phyloP scores from a whole-genome alignment of 192 early-diverging fungal genomes.

The Coemansia interrupta region DNA sequence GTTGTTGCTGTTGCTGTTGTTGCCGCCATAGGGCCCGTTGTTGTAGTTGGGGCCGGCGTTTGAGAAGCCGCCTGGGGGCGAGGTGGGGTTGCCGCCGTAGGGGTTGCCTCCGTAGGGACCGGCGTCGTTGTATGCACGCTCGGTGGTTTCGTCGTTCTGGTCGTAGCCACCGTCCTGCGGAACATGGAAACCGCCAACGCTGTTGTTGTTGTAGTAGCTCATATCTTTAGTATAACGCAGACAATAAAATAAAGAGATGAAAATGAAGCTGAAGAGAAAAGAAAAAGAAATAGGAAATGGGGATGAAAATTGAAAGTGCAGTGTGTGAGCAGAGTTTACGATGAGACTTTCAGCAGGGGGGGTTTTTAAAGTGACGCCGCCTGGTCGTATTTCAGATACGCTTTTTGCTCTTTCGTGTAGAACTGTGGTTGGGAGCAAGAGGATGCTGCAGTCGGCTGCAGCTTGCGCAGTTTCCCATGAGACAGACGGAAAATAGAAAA shows the following conservation, averaged over 20 bases:
- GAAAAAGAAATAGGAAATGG: not conserved
- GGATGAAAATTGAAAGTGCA: too few relatives aligned
- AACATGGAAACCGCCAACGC: slow-evolving; percentile 10
- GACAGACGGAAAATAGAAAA: too few relatives aligned
- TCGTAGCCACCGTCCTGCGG: not conserved
- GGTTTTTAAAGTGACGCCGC: too few relatives aligned
- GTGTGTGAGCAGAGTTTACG: not conserved
- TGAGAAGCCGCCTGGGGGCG: too few relatives aligned
- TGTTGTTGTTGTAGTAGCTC: slow-evolving; percentile 9
- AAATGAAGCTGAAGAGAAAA: not conserved
- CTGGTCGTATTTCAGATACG: too few relatives aligned
- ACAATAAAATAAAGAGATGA: not conserved
- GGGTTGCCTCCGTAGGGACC: not conserved
- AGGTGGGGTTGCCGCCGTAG: slow-evolving; percentile 1
- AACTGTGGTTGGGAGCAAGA: too few relatives aligned
- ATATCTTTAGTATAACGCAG: not conserved
- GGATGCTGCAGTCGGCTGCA: too few relatives aligned
- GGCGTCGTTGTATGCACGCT: slow-evolving; percentile 4
- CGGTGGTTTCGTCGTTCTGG: not conserved
- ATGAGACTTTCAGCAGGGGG: too few relatives aligned
- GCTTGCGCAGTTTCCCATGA: too few relatives aligned
- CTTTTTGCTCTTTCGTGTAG: too few relatives aligned
- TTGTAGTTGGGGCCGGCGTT: not conserved
- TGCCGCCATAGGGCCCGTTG: not conserved
- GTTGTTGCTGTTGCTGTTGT: not conserved